These are phyloP conservation scores for Croton laevigatus DNA, from an alignment of 441 rosid genomes.

Conservation along the genomic window DNA sequence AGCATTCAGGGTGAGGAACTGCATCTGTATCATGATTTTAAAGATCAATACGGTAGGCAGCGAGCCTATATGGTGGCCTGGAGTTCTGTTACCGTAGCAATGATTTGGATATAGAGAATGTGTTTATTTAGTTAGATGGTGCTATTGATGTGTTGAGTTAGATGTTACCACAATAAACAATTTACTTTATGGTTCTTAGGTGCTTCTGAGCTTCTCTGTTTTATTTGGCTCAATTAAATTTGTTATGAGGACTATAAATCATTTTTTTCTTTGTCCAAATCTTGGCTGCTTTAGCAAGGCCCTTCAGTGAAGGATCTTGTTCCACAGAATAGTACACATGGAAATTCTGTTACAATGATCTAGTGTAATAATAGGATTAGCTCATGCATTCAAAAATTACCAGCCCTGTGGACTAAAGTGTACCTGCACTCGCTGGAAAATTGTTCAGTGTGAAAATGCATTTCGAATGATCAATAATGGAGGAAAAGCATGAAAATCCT, in stretches of 20 bases:
- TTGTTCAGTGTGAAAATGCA: neutral
- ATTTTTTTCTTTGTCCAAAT: neutral
- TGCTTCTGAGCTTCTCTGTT: neutral
- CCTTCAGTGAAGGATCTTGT: neutral
- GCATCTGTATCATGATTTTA: neutral
- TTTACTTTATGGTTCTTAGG: neutral
- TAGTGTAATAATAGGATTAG: neutral
- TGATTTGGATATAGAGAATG: neutral
- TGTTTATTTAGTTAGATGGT: neutral
- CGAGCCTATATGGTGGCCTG: too few relatives aligned
- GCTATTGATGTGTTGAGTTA: neutral
- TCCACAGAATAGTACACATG: neutral
- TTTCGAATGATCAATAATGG: neutral
- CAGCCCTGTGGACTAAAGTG: neutral
- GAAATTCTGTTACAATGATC: neutral
- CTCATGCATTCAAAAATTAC: neutral
- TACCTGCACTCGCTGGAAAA: neutral
- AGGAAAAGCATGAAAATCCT: neutral
- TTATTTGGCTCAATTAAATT: neutral
- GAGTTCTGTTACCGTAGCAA: neutral
- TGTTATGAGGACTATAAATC: neutral
- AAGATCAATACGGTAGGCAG: neutral
- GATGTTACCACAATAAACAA: neutral
- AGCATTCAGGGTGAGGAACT: neutral
- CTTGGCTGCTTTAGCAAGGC: neutral